Conservation (phyloP, 164 flowering plant species). For the Litsea cubeba region DNA sequence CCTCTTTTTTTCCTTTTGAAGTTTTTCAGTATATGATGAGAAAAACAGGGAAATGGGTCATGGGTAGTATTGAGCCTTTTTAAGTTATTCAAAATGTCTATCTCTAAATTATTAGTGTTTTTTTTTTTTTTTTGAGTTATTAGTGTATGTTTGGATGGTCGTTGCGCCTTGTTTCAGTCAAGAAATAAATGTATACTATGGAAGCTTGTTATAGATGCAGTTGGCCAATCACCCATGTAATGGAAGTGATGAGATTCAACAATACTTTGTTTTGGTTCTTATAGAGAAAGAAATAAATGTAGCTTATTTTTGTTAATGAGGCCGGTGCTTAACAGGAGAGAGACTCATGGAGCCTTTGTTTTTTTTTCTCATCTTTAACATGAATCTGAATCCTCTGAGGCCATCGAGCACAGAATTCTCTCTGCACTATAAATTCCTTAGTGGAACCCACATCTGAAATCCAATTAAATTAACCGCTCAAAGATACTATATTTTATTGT, state of each 20-base stretch:
- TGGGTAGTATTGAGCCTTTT: constrained; percentile 5
- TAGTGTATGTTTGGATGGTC: neutral
- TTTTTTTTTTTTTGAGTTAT: neutral
- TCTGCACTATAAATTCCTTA: too few relatives aligned
- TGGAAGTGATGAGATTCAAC: neutral
- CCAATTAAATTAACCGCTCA: too few relatives aligned
- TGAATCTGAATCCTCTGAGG: too few relatives aligned
- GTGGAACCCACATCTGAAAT: neutral
- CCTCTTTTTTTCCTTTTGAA: neutral
- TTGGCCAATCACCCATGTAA: neutral
- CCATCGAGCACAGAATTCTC: too few relatives aligned
- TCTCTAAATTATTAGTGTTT: neutral
- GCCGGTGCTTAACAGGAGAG: neutral
- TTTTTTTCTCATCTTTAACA: neutral
- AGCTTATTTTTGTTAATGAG: neutral
- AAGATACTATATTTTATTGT: too few relatives aligned
- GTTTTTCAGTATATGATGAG: neutral
- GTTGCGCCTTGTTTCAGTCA: neutral
- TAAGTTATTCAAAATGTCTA: constrained; percentile 1
- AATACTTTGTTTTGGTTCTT: neutral
- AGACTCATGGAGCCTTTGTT: neutral
- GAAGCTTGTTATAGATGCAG: neutral
- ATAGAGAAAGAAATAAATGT: neutral
- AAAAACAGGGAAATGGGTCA: neutral
- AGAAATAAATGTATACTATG: constrained; percentile 1